Conservation (phyloP, 148 eudicot species). For the Cornus controversa region DNA sequence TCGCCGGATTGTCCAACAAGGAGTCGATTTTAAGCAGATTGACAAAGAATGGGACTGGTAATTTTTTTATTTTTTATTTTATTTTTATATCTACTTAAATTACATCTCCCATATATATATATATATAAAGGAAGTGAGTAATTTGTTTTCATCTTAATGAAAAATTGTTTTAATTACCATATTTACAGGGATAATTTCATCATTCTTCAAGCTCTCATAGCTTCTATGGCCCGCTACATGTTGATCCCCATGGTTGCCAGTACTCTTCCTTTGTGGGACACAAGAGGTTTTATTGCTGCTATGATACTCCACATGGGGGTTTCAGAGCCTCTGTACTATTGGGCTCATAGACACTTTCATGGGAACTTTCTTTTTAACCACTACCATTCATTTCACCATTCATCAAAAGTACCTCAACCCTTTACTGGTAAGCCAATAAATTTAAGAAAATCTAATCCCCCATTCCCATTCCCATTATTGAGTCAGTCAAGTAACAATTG, state of each 20-base stretch:
- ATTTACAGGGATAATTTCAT: slow-evolving; percentile 66
- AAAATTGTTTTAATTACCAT: no score
- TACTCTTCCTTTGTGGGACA: slow-evolving; percentile 35
- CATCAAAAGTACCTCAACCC: slow-evolving; percentile 55
- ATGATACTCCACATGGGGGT: slow-evolving; percentile 45
- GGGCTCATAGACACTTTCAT: slow-evolving; percentile 49
- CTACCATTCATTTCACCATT: slow-evolving; percentile 65
- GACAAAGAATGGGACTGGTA: slow-evolving; percentile 80
- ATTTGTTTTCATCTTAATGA: no score
- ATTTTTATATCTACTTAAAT: no score
- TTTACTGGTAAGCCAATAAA: slow-evolving; percentile 47
- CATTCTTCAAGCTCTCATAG: slow-evolving; percentile 49
- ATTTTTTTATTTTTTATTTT: not conserved
- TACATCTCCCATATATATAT: no score
- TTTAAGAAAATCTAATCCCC: no score
- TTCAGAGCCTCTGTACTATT: slow-evolving; percentile 72
- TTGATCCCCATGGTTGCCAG: slow-evolving; percentile 32
- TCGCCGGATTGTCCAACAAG: slow-evolving; percentile 44
- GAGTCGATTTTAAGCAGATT: slow-evolving; percentile 62
- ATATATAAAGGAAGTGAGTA: no score
- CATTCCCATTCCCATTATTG: not conserved
- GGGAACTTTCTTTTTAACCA: slow-evolving; percentile 30
- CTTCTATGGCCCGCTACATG: slow-evolving; percentile 29
- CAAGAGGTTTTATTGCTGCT: slow-evolving; percentile 43
- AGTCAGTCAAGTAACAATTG: not conserved